A percentile compares a stretch with the other conserved stretches of the same genome.
Evolutionary conservation across 176 grass and related monocot genomes (phyloP).

Genomic region (Eremochloa ophiuroides): DNA sequence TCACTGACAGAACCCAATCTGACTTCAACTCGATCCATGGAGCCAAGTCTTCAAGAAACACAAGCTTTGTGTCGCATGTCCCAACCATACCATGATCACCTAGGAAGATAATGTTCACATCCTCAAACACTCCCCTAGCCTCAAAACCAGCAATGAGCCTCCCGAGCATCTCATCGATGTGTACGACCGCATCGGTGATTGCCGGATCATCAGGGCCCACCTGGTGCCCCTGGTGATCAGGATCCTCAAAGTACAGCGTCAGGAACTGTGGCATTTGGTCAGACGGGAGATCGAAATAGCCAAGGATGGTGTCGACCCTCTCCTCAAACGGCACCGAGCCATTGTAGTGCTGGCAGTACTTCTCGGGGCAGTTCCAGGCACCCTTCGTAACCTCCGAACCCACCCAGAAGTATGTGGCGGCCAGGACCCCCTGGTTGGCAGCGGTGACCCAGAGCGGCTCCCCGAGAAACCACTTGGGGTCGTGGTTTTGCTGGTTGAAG

Average conservation of each 20-base stretch:
- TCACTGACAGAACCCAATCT: conserved; percentile 68
- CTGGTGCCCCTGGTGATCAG: conserved; percentile 89
- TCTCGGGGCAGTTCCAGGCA: conserved; percentile 60
- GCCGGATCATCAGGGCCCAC: conserved; percentile 79
- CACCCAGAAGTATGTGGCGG: conserved; percentile 84
- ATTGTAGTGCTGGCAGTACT: conserved; percentile 70
- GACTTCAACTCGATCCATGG: conserved; percentile 55
- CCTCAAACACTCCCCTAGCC: conserved; percentile 70
- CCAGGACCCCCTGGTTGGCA: conserved; percentile 49
- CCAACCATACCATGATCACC: conserved; percentile 97
- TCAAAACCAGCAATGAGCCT: conserved; percentile 76
- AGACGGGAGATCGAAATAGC: conserved; percentile 70
- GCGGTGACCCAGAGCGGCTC: conserved; percentile 84
- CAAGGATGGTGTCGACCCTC: conserved; percentile 59
- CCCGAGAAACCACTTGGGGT: conserved; percentile 75
- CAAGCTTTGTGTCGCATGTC: conserved; percentile 71
- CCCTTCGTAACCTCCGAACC: conserved; percentile 81
- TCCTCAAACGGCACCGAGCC: conserved; percentile 76
- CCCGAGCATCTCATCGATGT: conserved; percentile 68
- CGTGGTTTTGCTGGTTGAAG: conserved; percentile 68
- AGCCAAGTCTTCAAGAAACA: conserved; percentile 67
- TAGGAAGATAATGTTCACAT: conserved; percentile 76
- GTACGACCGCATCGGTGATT: conserved; percentile 52
- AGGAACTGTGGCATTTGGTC: conserved; percentile 69
- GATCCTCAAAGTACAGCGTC: conserved; percentile 94